phyloP scores from a whole-genome alignment of 176 grass and related monocot genomes.

The Rhynchospora pubera region DNA sequence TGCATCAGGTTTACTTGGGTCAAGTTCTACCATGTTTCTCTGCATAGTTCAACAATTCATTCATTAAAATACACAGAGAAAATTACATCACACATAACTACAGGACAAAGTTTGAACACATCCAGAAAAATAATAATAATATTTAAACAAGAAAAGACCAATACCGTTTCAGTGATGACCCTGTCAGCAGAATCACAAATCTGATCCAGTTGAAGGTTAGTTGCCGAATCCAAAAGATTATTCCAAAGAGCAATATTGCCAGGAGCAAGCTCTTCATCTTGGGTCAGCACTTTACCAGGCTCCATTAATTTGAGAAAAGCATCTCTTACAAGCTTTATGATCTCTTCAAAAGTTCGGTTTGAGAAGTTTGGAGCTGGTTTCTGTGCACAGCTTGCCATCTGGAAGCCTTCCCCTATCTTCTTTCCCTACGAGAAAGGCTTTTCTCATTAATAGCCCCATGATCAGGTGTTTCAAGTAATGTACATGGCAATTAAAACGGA shows the following conservation, averaged over 20 bases:
- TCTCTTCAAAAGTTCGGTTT: slow-evolving; percentile 40
- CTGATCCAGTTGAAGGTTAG: slow-evolving; percentile 47
- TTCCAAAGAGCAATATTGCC: slow-evolving; percentile 65
- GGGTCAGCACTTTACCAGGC: slow-evolving; percentile 15
- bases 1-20: slow-evolving; percentile 46
- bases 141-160: slow-evolving; percentile 16
- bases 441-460: neutral
- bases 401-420: slow-evolving; percentile 23
- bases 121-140: neutral
- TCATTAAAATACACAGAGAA: neutral
- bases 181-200: slow-evolving; percentile 46
- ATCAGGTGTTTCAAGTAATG: neutral
- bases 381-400: slow-evolving; percentile 14
- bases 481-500: neutral
- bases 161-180: slow-evolving; percentile 45
- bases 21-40: slow-evolving; percentile 9
- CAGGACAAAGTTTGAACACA: neutral
- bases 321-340: slow-evolving; percentile 30
- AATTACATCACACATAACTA: slow-evolving; percentile 13
- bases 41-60: slow-evolving; percentile 19
- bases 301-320: slow-evolving; percentile 35
- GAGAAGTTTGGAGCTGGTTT: slow-evolving; percentile 19
- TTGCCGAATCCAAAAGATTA: slow-evolving; percentile 48
- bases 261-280: slow-evolving; percentile 31
- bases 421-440: slow-evolving; percentile 38